Percentiles rank a stretch among this genome's conserved stretches.
Evolutionary conservation across 2,329 filamentous ascomycete genomes (phyloP).

Genomic region (Fusarium illudens): DNA sequence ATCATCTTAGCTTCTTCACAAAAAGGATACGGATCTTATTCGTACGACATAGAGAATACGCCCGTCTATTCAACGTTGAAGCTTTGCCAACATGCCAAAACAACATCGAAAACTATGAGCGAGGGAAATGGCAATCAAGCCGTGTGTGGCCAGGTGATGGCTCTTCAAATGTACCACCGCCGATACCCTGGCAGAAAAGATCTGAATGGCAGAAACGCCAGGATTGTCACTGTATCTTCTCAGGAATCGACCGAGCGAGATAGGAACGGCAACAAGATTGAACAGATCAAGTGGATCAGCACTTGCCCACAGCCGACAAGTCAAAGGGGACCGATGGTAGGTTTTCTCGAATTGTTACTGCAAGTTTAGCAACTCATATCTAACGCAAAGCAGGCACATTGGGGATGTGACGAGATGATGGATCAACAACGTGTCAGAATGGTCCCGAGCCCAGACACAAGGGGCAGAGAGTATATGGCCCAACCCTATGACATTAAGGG

Average conservation of each 20-base stretch:
- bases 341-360: background rate
- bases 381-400: background rate
- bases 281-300: background rate
- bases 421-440: background rate
- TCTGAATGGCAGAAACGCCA: background rate
- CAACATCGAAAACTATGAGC: background rate
- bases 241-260: background rate
- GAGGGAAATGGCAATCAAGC: background rate
- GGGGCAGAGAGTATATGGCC: background rate
- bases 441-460: background rate
- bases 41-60: background rate
- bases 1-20: background rate
- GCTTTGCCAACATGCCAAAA: background rate
- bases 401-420: background rate
- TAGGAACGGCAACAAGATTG: background rate
- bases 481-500: background rate
- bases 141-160: background rate
- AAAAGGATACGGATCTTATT: background rate
- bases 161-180: background rate
- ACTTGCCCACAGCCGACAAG: background rate
- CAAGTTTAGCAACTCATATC: background rate
- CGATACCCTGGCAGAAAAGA: background rate
- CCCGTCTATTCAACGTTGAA: background rate
- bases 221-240: background rate
- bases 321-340: background rate